Evolutionary conservation across 441 rosid genomes (phyloP), one percentile per base, ranked within the genome.

Genomic region (Capsella rubella): DNA sequence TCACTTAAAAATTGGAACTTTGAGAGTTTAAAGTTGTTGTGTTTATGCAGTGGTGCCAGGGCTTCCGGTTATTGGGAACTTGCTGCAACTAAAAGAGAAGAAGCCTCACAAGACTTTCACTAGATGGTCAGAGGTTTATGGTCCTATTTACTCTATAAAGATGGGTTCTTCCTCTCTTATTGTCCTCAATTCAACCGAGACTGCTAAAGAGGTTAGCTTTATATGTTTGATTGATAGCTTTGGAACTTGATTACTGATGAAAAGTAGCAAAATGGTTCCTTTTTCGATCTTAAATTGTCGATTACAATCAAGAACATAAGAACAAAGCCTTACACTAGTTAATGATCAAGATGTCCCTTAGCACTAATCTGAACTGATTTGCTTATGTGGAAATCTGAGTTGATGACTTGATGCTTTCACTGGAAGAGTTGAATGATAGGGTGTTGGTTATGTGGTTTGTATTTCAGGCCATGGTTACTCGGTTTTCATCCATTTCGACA

Each of bases 51-150:
- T 77, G 78, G 86, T 92, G 12, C 91, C 96, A 3, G 95, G 97
- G 54, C 46, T 86, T 67, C 97, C 97, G 3, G 64, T 90, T 18
- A 54, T 95, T 5, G 98, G 99, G 80, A 95, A 92, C 63, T 76
- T 95, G 87, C 79, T 88, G 77, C 92, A 88, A 29, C 76, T 90
- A 79, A 89, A 81, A 71, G 99, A 92, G 91, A 95, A 95, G 82
- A 92, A 90, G 76, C 98, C 98, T 8, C 84, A 95, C 78, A 84
- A 79, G 79, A 92, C 92, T 13, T 95, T 95, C 67, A 51, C 83
- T 1, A 87, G 59, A 40, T 95, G 98, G 99, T 90, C 96, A 35
- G 96, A 90, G 84, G 58, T 67, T 49, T 81, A 92, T 75, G 98
- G 98, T 10, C 93, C 97, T 0, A 86, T 95, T 32, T 92, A 90